A percentile compares a stretch with the other conserved stretches of the same genome.
Evolutionary conservation across 129 eudicot species (phyloP).

Genomic region (Cynara cardunculus): DNA sequence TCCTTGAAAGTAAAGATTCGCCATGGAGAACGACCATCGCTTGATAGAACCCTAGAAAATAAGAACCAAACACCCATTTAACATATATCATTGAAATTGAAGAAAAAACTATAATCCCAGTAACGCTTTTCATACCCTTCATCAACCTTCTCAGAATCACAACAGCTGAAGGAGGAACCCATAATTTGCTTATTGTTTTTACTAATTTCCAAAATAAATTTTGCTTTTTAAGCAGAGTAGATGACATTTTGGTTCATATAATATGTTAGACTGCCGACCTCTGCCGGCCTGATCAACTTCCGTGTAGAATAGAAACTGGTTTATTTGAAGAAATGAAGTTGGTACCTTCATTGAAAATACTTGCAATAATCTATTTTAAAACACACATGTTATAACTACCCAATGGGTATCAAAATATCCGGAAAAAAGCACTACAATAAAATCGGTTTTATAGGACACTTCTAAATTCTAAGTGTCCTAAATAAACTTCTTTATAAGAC

Average conservation of each 20-base stretch:
- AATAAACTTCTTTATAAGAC: too few relatives aligned
- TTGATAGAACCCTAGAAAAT: constrained; percentile 28
- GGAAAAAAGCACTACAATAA: too few relatives aligned
- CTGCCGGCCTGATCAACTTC: constrained; percentile 52
- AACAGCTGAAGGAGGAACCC: constrained; percentile 66
- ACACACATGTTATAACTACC: neutral
- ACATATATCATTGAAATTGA: neutral
- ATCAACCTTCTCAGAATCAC: constrained; percentile 56
- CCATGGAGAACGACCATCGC: constrained; percentile 46
- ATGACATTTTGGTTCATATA: constrained; percentile 12
- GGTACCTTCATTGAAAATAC: neutral
- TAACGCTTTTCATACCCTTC: constrained; percentile 44
- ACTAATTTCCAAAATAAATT: constrained; percentile 2
- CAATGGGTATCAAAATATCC: neutral
- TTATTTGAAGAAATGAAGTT: neutral
- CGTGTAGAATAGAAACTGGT: constrained; percentile 13
- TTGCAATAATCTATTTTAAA: neutral
- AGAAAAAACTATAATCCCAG: neutral
- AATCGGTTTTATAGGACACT: too few relatives aligned
- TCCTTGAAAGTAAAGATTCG: constrained; percentile 75
- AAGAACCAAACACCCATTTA: neutral
- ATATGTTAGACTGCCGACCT: constrained; percentile 47
- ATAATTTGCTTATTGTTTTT: constrained; percentile 22
- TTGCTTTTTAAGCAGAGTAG: constrained; percentile 18
- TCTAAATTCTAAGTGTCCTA: too few relatives aligned